Evolutionary conservation across 768 basidiomycete genomes (phyloP).

Genomic region (Suillus lakei): DNA sequence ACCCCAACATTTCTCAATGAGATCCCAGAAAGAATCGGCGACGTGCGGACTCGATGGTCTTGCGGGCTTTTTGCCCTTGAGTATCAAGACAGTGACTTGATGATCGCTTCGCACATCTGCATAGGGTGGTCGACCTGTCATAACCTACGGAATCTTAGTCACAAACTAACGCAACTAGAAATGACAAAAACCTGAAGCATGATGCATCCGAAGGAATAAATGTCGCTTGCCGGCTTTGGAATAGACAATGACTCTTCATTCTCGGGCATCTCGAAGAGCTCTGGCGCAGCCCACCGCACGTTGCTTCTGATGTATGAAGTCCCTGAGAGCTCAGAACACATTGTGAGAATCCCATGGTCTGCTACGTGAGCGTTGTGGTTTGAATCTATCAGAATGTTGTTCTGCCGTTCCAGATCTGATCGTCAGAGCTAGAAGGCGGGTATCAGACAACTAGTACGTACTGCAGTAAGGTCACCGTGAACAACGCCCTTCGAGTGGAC

Average conservation of each 20-base stretch:
- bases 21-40: slow-evolving; percentile 26
- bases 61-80: slow-evolving; percentile 10
- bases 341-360: slow-evolving; percentile 42
- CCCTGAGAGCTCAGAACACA: slow-evolving; percentile 27
- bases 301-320: slow-evolving; percentile 18
- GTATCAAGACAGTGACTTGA: slow-evolving; percentile 32
- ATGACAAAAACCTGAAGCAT: slow-evolving; percentile 27
- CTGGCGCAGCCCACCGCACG: slow-evolving; percentile 49
- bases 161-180: background rate
- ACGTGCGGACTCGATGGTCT: slow-evolving; percentile 18
- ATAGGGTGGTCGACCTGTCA: slow-evolving; percentile 31
- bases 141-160: slow-evolving; percentile 11
- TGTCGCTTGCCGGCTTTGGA: slow-evolving; percentile 14
- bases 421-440: background rate
- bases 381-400: slow-evolving; percentile 40
- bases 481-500: too few species aligned
- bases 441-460: background rate
- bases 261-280: slow-evolving; percentile 38
- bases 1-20: slow-evolving; percentile 27
- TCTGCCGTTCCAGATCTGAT: slow-evolving; percentile 22
- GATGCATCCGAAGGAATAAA: slow-evolving; percentile 35
- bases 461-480: too few species aligned
- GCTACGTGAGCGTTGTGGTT: slow-evolving; percentile 36
- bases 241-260: background rate
- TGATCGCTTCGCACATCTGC: slow-evolving; percentile 20